Percentiles rank a stretch among this genome's conserved stretches.
Evolutionary conservation across 2,329 filamentous ascomycete species (phyloP).

Genomic region (Colletotrichum gloeosporioides): DNA sequence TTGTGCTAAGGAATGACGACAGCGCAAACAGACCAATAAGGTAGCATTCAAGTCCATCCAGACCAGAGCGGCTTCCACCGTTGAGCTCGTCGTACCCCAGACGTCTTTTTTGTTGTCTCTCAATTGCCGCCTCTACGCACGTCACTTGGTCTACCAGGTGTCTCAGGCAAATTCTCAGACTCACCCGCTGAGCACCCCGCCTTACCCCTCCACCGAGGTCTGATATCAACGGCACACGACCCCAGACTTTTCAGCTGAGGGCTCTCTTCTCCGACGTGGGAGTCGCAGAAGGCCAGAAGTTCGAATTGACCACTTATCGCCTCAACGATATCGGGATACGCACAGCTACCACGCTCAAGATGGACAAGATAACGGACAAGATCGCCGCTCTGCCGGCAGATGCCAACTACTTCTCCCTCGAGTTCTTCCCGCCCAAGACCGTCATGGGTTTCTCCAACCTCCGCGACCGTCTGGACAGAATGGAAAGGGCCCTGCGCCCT

Average conservation of each 20-base stretch:
- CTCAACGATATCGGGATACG: background rate
- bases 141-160: background rate
- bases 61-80: background rate
- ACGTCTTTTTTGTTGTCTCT: background rate
- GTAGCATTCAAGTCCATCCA: background rate
- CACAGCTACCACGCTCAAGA: slow-evolving; percentile 34
- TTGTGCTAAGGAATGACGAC: slow-evolving; percentile 15
- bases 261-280: background rate
- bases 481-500: slow-evolving; percentile 89
- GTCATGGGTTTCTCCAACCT: slow-evolving; percentile 95
- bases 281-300: background rate
- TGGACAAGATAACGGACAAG: slow-evolving; percentile 95
- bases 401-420: slow-evolving; percentile 90
- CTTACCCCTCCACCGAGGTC: slow-evolving; percentile 9
- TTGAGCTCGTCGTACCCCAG: background rate
- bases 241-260: background rate
- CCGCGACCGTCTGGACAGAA: slow-evolving; percentile 89
- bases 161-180: background rate
- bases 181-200: background rate
- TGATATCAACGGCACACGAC: background rate
- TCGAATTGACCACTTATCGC: background rate
- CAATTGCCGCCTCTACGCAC: background rate
- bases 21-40: slow-evolving; percentile 17
- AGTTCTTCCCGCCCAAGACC: slow-evolving; percentile 99
- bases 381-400: slow-evolving; percentile 86